Percentiles rank a stretch among this genome's conserved stretches.
Conservation (phyloP, 2,329 filamentous ascomycete species). For the Aspergillus candidus region DNA sequence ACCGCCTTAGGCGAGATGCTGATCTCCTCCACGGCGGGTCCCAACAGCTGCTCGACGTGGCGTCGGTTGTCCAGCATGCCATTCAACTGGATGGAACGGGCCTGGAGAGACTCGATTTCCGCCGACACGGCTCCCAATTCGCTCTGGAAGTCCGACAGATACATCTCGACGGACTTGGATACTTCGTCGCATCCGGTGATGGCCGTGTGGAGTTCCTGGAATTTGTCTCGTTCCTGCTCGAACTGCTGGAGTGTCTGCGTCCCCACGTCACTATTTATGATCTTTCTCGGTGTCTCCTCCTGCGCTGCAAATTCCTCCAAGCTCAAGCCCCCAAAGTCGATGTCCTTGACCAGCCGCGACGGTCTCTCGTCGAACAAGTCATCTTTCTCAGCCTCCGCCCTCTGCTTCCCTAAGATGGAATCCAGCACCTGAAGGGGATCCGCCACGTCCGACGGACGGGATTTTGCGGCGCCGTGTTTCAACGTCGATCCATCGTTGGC, state of each 20-base stretch:
- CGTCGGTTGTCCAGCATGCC: slow-evolving; percentile 82
- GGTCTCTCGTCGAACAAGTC: slow-evolving; percentile 27
- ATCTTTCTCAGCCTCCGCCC: slow-evolving; percentile 4
- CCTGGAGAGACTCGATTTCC: slow-evolving; percentile 90
- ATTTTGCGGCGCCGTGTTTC: slow-evolving; percentile 50
- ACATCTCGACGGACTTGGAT: slow-evolving; percentile 84
- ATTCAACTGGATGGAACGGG: slow-evolving; percentile 75
- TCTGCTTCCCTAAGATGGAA: slow-evolving; percentile 47
- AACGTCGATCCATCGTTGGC: slow-evolving; percentile 62
- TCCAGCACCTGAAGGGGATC: slow-evolving; percentile 68
- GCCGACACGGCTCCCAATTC: slow-evolving; percentile 88
- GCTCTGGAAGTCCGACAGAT: slow-evolving; percentile 85
- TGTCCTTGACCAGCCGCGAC: slow-evolving; percentile 52
- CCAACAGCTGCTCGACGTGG: slow-evolving; percentile 79
- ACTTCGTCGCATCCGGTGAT: slow-evolving; percentile 90
- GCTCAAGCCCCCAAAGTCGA: slow-evolving; percentile 74
- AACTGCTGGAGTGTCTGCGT: slow-evolving; percentile 66
- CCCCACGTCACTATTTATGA: slow-evolving; percentile 33
- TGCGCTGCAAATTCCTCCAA: slow-evolving; percentile 62
- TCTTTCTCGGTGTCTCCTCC: slow-evolving; percentile 25
- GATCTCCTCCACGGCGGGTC: slow-evolving; percentile 84
- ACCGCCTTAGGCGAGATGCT: slow-evolving; percentile 81
- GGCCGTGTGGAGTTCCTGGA: slow-evolving; percentile 83
- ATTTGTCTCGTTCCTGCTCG: slow-evolving; percentile 73
- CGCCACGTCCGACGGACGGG: slow-evolving; percentile 50